Conservation (phyloP, 768 basidiomycete genomes). For the Tylopilus rubrobrunneus region DNA sequence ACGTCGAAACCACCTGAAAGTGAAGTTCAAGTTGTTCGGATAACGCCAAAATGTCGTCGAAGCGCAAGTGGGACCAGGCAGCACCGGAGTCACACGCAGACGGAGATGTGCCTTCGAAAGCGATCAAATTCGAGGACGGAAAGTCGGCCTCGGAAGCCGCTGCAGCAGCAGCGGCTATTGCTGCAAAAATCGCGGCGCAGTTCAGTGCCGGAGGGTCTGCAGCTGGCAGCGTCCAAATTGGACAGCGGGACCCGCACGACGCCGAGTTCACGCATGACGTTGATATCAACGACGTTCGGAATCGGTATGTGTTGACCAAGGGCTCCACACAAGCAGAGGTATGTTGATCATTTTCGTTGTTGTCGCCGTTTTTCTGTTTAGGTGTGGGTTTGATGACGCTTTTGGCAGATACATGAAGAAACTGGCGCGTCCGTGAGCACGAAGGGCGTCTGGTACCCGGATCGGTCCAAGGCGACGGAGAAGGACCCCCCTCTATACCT, state of each 20-base stretch:
- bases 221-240: conserved; percentile 38
- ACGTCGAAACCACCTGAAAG: neutral
- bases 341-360: conserved; percentile 22
- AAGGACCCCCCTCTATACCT: conserved; percentile 93
- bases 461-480: conserved; percentile 84
- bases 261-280: conserved; percentile 87
- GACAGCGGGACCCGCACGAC: conserved; percentile 63
- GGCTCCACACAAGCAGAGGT: conserved; percentile 91
- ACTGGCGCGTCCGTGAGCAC: conserved; percentile 92
- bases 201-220: conserved; percentile 48
- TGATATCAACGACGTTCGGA: conserved; percentile 95
- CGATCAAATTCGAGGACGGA: conserved; percentile 43
- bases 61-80: conserved; percentile 82
- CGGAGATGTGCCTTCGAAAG: conserved; percentile 41
- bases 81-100: conserved; percentile 42
- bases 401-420: conserved; percentile 81
- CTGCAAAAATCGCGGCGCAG: conserved; percentile 92
- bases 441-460: conserved; percentile 95
- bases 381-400: neutral
- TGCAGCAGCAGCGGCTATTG: conserved; percentile 80
- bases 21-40: neutral
- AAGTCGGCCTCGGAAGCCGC: conserved; percentile 57
- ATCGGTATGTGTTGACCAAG: conserved; percentile 92
- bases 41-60: conserved; percentile 49
- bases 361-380: neutral